Base-by-base conservation (phyloP, 2,329 filamentous ascomycete species). In the Chaetomiaceae sp. region DNA sequence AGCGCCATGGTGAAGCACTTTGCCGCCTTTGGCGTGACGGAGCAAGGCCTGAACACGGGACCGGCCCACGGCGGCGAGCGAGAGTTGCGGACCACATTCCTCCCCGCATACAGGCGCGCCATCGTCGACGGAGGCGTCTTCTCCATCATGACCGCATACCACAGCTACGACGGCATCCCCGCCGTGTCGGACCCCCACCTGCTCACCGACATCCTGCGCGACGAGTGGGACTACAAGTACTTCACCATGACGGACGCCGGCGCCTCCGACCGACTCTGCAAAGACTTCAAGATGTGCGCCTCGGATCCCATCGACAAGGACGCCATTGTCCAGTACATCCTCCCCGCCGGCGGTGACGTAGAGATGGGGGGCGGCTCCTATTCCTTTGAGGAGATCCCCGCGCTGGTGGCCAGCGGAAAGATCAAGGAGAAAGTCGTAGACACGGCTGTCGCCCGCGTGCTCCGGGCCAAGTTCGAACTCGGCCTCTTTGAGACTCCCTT, bases 291-390 rank as follows among this genome's bases (percentile, higher is more conserved):
- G 54, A 77, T 88, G 64, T 89, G 86, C 57, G 71, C 71, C 27
- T 72, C 75, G 21, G 71, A 75, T 25, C 80, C 81, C 0, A 76
- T 85, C 37, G 86, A 89, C 61, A 80, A 79, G 47, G 79, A 84
- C 49, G 81, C 84, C 2, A 51, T 58, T 13, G 77, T 89, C 21
- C 85, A 83, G 0, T 57, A 14, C 13, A 53, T 79, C 8, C 75
- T 90, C 4, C 81, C 81, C 0, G 83, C 85, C 4, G 86, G 87
- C 3, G 86, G 82, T 45, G 86, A 89, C 60, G 77, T 86, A 11
- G 87, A 90, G 62, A 89, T 89, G 86, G 86, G 86, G 11, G 86
- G 86, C 34, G 86, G 87, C 18, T 85, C 82, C 18, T 89, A 81
- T 72, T 89, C 83, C 64, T 86, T 82, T 63, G 75, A 82, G 58